Evolutionary conservation across 164 flowering plant species (phyloP).

Genomic region (Piper longum): DNA sequence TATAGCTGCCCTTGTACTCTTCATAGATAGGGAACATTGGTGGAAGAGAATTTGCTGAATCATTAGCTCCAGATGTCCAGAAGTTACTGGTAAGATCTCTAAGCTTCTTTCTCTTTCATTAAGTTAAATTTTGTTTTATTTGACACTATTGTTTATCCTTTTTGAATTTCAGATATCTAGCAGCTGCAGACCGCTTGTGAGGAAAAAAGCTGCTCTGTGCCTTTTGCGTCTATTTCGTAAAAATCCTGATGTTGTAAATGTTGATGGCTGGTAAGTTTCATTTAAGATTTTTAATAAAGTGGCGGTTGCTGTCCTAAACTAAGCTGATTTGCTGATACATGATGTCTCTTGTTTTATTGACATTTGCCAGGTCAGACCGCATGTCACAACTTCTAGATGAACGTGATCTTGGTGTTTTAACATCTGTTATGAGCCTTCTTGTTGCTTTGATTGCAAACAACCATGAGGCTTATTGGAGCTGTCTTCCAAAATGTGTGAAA

Average conservation of each 20-base stretch:
- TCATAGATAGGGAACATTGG: constrained; percentile 95
- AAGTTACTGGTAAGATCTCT: constrained; percentile 65
- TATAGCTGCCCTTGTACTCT: constrained; percentile 1
- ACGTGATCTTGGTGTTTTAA: constrained; percentile 95
- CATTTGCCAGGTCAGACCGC: constrained; percentile 77
- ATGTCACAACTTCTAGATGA: constrained; percentile 98
- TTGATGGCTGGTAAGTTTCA: constrained; percentile 81
- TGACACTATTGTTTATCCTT: too few relatives aligned
- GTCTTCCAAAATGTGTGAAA: constrained; percentile 95
- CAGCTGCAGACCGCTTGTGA: constrained; percentile 95
- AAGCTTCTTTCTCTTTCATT: not conserved
- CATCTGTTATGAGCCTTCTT: constrained; percentile 97
- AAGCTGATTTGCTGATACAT: not conserved
- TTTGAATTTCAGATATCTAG: constrained; percentile 56
- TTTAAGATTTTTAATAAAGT: not conserved
- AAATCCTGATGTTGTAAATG: constrained; percentile 95
- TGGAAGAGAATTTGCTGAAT: constrained; percentile 98
- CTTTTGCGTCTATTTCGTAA: constrained; percentile 83
- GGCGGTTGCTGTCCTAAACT: not conserved
- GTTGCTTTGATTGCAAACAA: constrained; percentile 88
- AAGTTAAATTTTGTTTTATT: too few relatives aligned
- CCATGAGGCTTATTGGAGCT: constrained; percentile 89
- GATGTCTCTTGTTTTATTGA: constrained; percentile 4
- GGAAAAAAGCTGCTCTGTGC: constrained; percentile 94
- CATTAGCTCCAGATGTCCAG: constrained; percentile 97